A percentile compares a stretch with the other conserved stretches of the same genome.
phyloP scores from a whole-genome alignment of 1,284 basidiomycete genomes.

The Hymenochaete sp. region DNA sequence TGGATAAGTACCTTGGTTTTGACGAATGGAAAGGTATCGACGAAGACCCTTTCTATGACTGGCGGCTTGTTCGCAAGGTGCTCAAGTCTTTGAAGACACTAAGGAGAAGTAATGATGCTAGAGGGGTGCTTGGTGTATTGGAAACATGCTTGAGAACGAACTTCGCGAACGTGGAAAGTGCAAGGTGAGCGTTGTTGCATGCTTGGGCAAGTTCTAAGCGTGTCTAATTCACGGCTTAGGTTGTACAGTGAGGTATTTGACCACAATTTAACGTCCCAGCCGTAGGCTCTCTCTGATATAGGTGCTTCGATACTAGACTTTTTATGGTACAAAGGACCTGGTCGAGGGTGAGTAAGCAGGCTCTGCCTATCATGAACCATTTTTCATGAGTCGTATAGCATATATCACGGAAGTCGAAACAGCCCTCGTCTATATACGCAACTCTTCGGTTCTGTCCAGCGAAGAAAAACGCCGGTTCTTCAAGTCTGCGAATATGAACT shows the following conservation, averaged over 20 bases:
- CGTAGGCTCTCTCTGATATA: conserved; percentile 15
- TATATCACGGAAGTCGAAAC: conserved; percentile 76
- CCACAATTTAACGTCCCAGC: conserved; percentile 7
- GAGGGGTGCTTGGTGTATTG: conserved; percentile 82
- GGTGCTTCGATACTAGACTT: too few species aligned
- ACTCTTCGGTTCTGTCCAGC: conserved; percentile 61
- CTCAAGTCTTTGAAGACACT: conserved; percentile 47
- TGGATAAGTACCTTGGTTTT: conserved; percentile 80
- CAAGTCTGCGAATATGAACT: conserved; percentile 80
- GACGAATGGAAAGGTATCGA: conserved; percentile 84
- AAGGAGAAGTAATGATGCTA: conserved; percentile 67
- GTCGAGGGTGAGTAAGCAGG: conserved; percentile 57
- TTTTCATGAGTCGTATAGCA: conserved; percentile 33
- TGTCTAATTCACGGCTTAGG: conserved; percentile 29
- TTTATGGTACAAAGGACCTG: conserved; percentile 78
- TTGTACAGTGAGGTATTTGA: conserved; percentile 75
- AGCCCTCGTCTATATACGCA: conserved; percentile 67
- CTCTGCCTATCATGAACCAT: not conserved
- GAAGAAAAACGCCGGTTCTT: conserved; percentile 94
- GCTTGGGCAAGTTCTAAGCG: not conserved
- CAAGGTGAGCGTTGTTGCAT: conserved; percentile 38
- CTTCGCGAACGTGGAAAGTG: conserved; percentile 91
- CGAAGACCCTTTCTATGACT: conserved; percentile 86
- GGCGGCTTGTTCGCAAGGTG: conserved; percentile 73
- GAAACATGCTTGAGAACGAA: conserved; percentile 90